Evolutionary conservation across 306 rosid genomes (phyloP).

Genomic region (Macrotyloma uniflorum): DNA sequence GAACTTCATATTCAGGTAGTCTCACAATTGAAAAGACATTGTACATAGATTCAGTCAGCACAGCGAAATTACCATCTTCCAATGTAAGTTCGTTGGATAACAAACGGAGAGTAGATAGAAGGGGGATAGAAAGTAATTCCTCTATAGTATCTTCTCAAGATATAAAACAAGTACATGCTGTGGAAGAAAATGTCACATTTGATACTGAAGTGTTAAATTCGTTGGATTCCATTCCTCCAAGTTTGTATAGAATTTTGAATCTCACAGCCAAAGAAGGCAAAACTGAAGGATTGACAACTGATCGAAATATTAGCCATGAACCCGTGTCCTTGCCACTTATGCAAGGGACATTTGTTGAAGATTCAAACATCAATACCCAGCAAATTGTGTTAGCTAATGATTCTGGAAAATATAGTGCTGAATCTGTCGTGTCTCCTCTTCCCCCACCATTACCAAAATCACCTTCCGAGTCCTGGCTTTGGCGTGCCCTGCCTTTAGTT

Average conservation of each 20-base stretch:
- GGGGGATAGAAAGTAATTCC: slow-evolving; percentile 39
- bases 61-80: slow-evolving; percentile 41
- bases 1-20: slow-evolving; percentile 46
- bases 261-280: slow-evolving; percentile 45
- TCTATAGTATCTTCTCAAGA: slow-evolving; percentile 49
- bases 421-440: slow-evolving; percentile 47
- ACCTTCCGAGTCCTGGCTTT: slow-evolving; percentile 96
- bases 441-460: slow-evolving; percentile 91
- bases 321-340: slow-evolving; percentile 17
- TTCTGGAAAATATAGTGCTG: slow-evolving; percentile 40
- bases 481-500: slow-evolving; percentile 73
- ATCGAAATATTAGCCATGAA: slow-evolving; percentile 34
- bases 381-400: slow-evolving; percentile 45
- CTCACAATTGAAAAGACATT: slow-evolving; percentile 72
- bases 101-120: slow-evolving; percentile 39
- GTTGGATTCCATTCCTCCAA: slow-evolving; percentile 39
- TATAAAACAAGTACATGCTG: slow-evolving; percentile 38
- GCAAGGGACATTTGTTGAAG: slow-evolving; percentile 31
- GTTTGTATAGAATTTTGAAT: slow-evolving; percentile 37
- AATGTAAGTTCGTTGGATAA: slow-evolving; percentile 45
- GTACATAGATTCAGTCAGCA: slow-evolving; percentile 71
- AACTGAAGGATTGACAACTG: slow-evolving; percentile 35
- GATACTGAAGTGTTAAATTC: slow-evolving; percentile 43
- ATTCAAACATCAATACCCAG: slow-evolving; percentile 36
- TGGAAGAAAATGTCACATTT: slow-evolving; percentile 39